Conservation (phyloP, 2,329 filamentous ascomycete species). For the Stagonosporopsis rhizophila region DNA sequence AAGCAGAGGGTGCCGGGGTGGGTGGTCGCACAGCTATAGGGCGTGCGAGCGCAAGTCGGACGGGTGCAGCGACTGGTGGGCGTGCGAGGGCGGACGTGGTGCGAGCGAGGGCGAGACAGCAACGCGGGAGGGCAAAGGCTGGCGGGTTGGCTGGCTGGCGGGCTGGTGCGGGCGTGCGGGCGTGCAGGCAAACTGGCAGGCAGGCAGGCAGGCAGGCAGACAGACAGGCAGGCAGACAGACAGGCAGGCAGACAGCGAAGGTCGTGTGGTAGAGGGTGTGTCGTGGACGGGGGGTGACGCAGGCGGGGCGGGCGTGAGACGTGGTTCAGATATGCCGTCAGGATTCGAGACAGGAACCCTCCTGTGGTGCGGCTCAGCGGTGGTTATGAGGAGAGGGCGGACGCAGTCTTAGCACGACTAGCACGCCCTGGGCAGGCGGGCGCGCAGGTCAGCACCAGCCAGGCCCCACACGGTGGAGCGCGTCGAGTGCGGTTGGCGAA, state of each 20-base stretch:
- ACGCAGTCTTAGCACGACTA: conserved; percentile 17
- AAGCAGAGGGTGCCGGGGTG: conserved; percentile 3
- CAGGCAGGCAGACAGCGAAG: conserved; percentile 19
- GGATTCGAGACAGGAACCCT: conserved; percentile 28
- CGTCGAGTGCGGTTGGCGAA: conserved; percentile 20
- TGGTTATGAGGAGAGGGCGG: conserved; percentile 45
- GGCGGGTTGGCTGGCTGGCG: neutral
- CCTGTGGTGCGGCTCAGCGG: conserved; percentile 43
- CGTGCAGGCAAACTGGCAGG: conserved; percentile 19
- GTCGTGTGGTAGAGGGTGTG: conserved; percentile 11
- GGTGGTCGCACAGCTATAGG: conserved; percentile 1
- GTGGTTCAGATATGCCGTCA: conserved; percentile 25
- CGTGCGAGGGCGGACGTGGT: neutral
- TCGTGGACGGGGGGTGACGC: conserved; percentile 8
- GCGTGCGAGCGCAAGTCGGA: neutral
- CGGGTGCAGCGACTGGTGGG: conserved; percentile 3
- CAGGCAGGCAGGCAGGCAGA: neutral
- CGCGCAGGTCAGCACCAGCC: conserved; percentile 24
- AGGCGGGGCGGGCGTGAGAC: conserved; percentile 32
- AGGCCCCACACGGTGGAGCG: conserved; percentile 27
- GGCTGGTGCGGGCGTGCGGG: conserved; percentile 8
- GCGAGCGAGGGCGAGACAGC: conserved; percentile 4
- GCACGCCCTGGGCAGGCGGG: conserved; percentile 16
- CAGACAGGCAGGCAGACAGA: too few species aligned
- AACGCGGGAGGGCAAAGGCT: conserved; percentile 4